Base-by-base conservation (phyloP, 176 grass and related monocot genomes). In the Oryza officinalis region DNA sequence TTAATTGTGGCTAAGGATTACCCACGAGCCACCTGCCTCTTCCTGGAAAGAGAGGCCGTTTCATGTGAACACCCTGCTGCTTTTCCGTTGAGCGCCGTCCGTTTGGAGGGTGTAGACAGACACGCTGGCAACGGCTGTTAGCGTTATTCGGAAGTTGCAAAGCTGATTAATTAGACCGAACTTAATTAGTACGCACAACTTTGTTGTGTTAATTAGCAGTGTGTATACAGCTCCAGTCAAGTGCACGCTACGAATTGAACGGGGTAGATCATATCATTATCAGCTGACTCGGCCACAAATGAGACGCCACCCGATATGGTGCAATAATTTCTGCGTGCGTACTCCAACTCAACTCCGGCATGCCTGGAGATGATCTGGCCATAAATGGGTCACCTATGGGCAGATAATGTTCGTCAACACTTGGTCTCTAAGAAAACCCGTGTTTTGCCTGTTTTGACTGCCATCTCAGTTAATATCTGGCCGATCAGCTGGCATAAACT, bases 201-300 rank as follows among this genome's bases (percentile, higher is more conserved):
- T 10, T n/a, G 41, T 47, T 47, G 12, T 14, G 13, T 8, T 47
- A 47, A n/a, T n/a, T n/a, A n/a, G n/a, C n/a, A n/a, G n/a, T n/a
- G n/a, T n/a, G n/a, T n/a, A n/a, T n/a, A n/a, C 45, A 47, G 11
- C 45, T 49, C 46, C 4, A 12, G 10, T 13, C 15, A 43, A n/a
- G 50, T 67, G 79, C 22, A 71, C 52, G 27, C 64, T 15, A 6
- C 52, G n/a, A n/a, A n/a, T n/a, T n/a, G 82, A 28, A 41, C 17
- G 3, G 23, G 72, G 50, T 54, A 54, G 25, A 76, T 57, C 61
- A 13, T n/a, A n/a, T n/a, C n/a, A n/a, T n/a, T 66, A 74, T 70
- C 59, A n/a, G 60, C 11, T 80, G 73, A 88, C 81, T 84, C 81
- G 81, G 46, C 68, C 45, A 47, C n/a, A 41, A 78, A 65, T 84